Conservation (phyloP, 139 green algal species). For the Astrephomene gubernaculifera region DNA sequence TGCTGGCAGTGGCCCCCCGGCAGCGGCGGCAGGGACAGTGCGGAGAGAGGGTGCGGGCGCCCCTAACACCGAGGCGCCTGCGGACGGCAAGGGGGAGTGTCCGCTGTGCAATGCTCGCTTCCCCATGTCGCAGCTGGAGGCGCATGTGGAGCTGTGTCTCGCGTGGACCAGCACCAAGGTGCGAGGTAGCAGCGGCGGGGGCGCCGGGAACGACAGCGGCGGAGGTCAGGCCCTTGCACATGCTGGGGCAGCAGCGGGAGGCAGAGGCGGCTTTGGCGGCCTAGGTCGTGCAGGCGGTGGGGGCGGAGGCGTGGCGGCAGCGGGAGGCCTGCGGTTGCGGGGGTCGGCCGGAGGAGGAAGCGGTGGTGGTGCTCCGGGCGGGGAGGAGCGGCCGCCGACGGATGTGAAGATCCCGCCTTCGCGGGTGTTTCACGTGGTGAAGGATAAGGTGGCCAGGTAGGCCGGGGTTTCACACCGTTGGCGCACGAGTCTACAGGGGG, state of each 20-base stretch:
- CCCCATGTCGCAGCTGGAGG: background rate
- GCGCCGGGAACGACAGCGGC: no score
- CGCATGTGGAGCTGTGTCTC: constrained; percentile 15
- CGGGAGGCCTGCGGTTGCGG: no score
- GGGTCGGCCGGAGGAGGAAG: no score
- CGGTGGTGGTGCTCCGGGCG: background rate
- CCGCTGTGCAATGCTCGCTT: background rate
- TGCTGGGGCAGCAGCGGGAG: no score
- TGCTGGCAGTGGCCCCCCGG: background rate
- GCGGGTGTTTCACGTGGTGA: constrained; percentile 46
- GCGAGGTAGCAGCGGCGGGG: background rate
- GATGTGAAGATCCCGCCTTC: constrained; percentile 48
- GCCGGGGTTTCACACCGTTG: no score
- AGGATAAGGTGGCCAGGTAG: constrained; percentile 51
- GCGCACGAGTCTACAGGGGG: no score
- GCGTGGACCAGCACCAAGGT: no score
- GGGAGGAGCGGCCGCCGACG: background rate
- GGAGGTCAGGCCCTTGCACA: background rate
- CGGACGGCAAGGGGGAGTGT: background rate
- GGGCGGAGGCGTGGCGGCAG: background rate
- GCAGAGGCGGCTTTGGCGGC: background rate
- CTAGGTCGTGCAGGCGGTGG: background rate
- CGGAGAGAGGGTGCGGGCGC: background rate
- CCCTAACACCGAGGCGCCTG: no score
- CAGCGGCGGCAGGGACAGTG: background rate